Base-by-base conservation (phyloP, 2,329 filamentous ascomycete genomes). In the Penicillium sp. region DNA sequence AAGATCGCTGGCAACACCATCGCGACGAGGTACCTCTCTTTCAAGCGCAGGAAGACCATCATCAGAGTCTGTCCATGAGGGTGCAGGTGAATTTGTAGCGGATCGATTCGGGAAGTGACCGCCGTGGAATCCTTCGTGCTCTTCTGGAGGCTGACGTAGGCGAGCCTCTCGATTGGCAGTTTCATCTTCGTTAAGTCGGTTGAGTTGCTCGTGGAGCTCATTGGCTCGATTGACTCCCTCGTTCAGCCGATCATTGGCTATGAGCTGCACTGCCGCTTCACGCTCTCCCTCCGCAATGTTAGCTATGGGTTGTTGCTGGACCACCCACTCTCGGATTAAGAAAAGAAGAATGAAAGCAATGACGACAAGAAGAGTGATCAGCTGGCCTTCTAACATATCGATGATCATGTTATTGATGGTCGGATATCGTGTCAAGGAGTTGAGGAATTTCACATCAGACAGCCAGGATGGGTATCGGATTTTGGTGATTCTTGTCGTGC, bases 341-440 rank as follows among this genome's bases (percentile, higher is more conserved):
- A 99, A 99, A 39, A 99, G 86, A n/a, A 99, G 77, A 53, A 99
- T 96, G 71, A 97, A 99, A 52, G 88, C 91, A 42, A 96, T 82
- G 7, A 99, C 93, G 46, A 97, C 90, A 10, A 95, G 76, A 6
- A 96, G 76, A 0, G 93, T 99, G 61, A 99, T 96, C 44, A 97
- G 83, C 67, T 96, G 92, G 4, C 94, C 94, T 74, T 99, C 94
- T 3, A 96, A 76, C 0, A 93, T 84, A 61, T 91, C 87, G 47
- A 97, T 85, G 15, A 96, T 74, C 47, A 88, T 81, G 44, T 87
- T 85, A 70, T 97, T 97, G 52, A 95, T 67, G 13, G 82, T 78
- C 1, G 87, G 80, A 45, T 85, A 89, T 4, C 84, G 78, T 0
- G 90, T 95, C 49, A 82, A 65, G 2, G 68, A 73, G 33, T 78